phyloP scores from a whole-genome alignment of 2,329 filamentous ascomycete genomes.

The Acephala macrosclerotiorum region DNA sequence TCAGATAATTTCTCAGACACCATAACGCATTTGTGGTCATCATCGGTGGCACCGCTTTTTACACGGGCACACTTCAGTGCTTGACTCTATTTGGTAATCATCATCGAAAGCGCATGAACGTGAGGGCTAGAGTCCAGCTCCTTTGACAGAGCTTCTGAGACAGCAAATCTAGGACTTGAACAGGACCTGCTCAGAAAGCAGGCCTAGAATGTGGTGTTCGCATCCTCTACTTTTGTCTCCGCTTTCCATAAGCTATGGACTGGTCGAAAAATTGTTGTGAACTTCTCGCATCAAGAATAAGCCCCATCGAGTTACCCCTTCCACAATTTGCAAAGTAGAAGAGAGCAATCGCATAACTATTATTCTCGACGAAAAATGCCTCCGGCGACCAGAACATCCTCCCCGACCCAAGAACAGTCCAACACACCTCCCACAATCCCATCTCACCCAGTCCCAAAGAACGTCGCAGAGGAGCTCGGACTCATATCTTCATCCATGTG shows the following conservation, averaged over 20 bases:
- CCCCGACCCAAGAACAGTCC: slow-evolving; percentile 49
- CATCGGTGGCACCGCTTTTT: slow-evolving; percentile 49
- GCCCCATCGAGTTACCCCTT: slow-evolving; percentile 99
- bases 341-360: slow-evolving; percentile 98
- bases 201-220: slow-evolving; percentile 39
- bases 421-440: slow-evolving; percentile 47
- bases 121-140: slow-evolving; percentile 67
- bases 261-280: slow-evolving; percentile 51
- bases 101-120: slow-evolving; percentile 67
- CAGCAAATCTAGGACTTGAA: slow-evolving; percentile 34
- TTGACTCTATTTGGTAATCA: slow-evolving; percentile 99
- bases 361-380: slow-evolving; percentile 87
- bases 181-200: slow-evolving; percentile 46
- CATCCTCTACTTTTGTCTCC: slow-evolving; percentile 42
- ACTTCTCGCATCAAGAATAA: slow-evolving; percentile 99
- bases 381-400: slow-evolving; percentile 60
- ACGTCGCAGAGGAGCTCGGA: slow-evolving; percentile 62
- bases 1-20: slow-evolving; percentile 55
- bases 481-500: slow-evolving; percentile 89
- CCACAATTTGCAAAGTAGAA: slow-evolving; percentile 41
- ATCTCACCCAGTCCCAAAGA: slow-evolving; percentile 42
- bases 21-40: slow-evolving; percentile 58
- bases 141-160: slow-evolving; percentile 71
- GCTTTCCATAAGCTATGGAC: slow-evolving; percentile 64
- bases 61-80: slow-evolving; percentile 75